phyloP scores from a whole-genome alignment of 257 asterid species.

The Scutellaria minor region DNA sequence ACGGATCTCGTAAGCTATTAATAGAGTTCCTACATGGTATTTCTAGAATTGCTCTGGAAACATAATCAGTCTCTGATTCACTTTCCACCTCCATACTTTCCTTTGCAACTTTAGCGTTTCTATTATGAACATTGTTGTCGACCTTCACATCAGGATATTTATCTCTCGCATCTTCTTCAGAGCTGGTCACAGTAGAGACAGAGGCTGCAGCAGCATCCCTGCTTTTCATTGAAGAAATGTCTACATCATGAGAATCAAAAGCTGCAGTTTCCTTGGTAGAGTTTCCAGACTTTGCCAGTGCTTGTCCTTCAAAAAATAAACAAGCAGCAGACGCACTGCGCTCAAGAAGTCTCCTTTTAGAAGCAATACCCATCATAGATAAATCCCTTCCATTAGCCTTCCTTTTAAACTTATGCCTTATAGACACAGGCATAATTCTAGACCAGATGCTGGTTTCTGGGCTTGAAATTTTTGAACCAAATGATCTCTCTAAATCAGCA shows the following conservation, averaged over 20 bases:
- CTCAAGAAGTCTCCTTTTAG: conserved; percentile 83
- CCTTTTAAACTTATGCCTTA: conserved; percentile 67
- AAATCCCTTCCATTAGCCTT: conserved; percentile 69
- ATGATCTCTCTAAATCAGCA: conserved; percentile 94
- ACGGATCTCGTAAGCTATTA: conserved; percentile 52
- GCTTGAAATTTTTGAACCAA: conserved; percentile 71
- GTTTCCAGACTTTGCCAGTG: conserved; percentile 45
- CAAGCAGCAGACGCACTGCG: conserved; percentile 86
- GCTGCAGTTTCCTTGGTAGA: conserved; percentile 43
- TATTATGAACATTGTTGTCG: conserved; percentile 38
- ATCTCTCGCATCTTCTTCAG: conserved; percentile 40
- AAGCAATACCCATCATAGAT: conserved; percentile 54
- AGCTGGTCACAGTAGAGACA: conserved; percentile 37
- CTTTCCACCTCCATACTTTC: conserved; percentile 40
- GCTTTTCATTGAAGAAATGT: conserved; percentile 34
- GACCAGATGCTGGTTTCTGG: conserved; percentile 67
- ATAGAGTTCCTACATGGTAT: conserved; percentile 44
- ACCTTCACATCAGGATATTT: conserved; percentile 35
- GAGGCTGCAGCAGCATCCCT: conserved; percentile 37
- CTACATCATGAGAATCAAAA: conserved; percentile 43
- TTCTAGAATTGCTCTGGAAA: conserved; percentile 43
- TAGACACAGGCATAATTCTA: conserved; percentile 60
- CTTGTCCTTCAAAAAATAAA: conserved; percentile 54
- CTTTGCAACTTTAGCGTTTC: conserved; percentile 41
- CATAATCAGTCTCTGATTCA: conserved; percentile 39